Base-by-base conservation (phyloP, 2,329 filamentous ascomycete genomes). In the Bipolaris oryzae region DNA sequence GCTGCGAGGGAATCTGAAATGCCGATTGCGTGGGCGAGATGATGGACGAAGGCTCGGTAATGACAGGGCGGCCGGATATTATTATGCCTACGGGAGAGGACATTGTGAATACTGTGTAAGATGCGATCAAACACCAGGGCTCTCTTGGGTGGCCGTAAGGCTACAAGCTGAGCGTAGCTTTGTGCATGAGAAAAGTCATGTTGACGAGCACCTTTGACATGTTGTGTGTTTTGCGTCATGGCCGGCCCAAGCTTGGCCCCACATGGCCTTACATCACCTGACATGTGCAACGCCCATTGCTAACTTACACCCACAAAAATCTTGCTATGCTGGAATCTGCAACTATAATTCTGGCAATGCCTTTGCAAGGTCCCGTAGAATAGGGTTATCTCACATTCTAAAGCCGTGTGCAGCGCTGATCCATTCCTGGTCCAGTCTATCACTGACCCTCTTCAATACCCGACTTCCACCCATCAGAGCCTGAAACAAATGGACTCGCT, bases 1-100 rank as follows among this genome's bases (percentile, higher is more conserved):
- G 84, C 23, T 74, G 69, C 6, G 84, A 75, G 15, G 89, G 87
- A 75, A 95, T 92, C 49, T 86, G 79, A 76, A 89, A 87, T 49
- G 85, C 84, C 74, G 86, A 87, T 74, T 89, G 86, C 2, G 85
- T 85, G 41, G 82, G 77, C 57, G 84, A 83, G 52, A 84, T 77
- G 28, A 80, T 81, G 67, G 78, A 75, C 33, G 85, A 81, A 48
- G 54, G 54, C 60, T 85, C 79, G 42, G 84, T 85, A 59, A 87
- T 79, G 62, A 87, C 81, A 7, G 85, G 85, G 21, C 85, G 80
- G 57, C 84, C 84, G 39, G 85, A 85, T 54, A 87, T 78, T 65
- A 87, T 81, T 64, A 87, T 79, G 66, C 83, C 85, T 71, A 87
- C 87, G 9, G 45, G 45, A 38, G 64, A 61, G n/a, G 67, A 64